Evolutionary conservation across 1,284 basidiomycete genomes (phyloP), one percentile per base, ranked within the genome.

Genomic region (Volvariella surrecta): DNA sequence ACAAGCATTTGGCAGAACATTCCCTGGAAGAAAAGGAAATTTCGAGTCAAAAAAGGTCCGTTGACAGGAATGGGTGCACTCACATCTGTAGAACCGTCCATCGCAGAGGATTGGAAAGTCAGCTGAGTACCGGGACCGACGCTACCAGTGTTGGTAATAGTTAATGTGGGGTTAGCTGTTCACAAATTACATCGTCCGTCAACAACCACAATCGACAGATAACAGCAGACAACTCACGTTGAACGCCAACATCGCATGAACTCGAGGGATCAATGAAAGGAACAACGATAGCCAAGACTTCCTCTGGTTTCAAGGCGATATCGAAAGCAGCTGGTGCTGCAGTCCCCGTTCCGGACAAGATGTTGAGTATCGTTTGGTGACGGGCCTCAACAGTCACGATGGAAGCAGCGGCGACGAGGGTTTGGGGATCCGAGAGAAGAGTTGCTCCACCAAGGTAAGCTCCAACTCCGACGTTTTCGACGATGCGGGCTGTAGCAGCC

Each of bases 331-430:
- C 59, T 4, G 87, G 78, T 42, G 85, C 74, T 15, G 77, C 68
- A 4, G 68, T 71, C 10, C 75, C 82, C 45, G 67, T 58, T 21
- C 64, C 70, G 45, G 70, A 73, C 46, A 90, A 55, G 47, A 86
- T 56, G 64, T 90, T 89, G 35, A 89, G 68, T 30, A 89, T 62
- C 3, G 79, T 81, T 58, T 88, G 82, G 57, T 91, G 88, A 44
- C 89, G 81, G 19, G 86, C 82, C 58, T 92, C 89, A 42, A 86
- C 70, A 30, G 89, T 86, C 58, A 89, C 59, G 62, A 92, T 91
- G 20, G 80, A 79, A 6, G 73, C 88, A 39, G 87, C 87, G 21
- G 78, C 73, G 42, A 74, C 74, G 42, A 89, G 65, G 51, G 89
- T 58, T 28, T 67, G 61, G n/a, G 80, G 76, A 53, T 88, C 79